Percentiles rank a stretch among this genome's conserved stretches.
These are phyloP conservation scores for Xylaria sp. DNA, from an alignment of 2,329 filamentous ascomycete genomes.

Conservation along the genomic window DNA sequence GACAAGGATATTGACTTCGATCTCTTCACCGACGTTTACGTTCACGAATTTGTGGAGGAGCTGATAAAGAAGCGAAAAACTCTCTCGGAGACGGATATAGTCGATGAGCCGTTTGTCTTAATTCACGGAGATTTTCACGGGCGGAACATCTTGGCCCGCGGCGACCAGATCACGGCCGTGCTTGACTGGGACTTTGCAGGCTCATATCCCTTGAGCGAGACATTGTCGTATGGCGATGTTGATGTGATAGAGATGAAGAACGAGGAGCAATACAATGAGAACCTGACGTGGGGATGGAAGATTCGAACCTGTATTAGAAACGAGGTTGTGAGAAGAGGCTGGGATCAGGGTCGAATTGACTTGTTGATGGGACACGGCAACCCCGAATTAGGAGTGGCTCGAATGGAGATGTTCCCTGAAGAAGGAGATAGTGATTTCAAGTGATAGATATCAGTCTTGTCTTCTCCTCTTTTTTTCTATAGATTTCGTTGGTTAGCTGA, in stretches of 20 bases:
- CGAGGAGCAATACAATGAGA: slow-evolving; percentile 19
- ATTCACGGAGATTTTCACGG: slow-evolving; percentile 31
- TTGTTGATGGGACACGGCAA: slow-evolving; percentile 14
- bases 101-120: slow-evolving; percentile 30
- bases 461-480: neutral
- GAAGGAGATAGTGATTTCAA: neutral
- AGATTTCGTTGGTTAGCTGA: neutral
- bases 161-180: slow-evolving; percentile 17
- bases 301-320: neutral
- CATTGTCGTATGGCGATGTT: neutral
- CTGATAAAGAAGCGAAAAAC: slow-evolving; percentile 7
- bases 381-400: neutral
- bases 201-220: slow-evolving; percentile 29
- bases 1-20: slow-evolving; percentile 16
- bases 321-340: slow-evolving; percentile 1
- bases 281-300: neutral
- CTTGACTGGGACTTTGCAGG: slow-evolving; percentile 34
- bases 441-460: neutral
- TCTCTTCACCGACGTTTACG: neutral
- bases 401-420: slow-evolving; percentile 22
- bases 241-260: slow-evolving; percentile 6
- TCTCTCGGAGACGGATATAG: neutral
- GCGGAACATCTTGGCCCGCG: slow-evolving; percentile 24
- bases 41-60: neutral
- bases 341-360: slow-evolving; percentile 9